These are phyloP conservation scores for Noccaea bulbosa DNA, from an alignment of 345 rosid genomes.

Conservation along the genomic window DNA sequence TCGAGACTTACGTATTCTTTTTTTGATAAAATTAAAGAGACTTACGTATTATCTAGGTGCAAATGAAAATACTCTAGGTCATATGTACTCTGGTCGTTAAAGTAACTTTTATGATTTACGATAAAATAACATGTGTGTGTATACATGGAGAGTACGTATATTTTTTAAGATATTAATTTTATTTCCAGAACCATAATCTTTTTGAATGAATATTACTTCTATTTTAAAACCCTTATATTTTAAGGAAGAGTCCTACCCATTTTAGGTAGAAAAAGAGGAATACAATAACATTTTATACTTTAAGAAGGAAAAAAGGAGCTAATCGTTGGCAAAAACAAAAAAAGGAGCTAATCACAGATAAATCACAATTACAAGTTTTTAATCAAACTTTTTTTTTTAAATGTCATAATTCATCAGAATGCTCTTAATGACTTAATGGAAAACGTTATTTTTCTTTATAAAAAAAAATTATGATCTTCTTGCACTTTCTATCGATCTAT, in stretches of 20 bases:
- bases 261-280: background rate
- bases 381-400: background rate
- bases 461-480: too few species aligned
- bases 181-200: background rate
- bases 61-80: background rate
- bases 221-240: background rate
- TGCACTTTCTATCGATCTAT: too few species aligned
- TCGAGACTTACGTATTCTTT: conserved; percentile 1
- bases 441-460: too few species aligned
- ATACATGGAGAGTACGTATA: background rate
- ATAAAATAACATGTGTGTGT: background rate
- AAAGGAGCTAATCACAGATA: background rate
- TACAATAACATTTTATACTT: background rate
- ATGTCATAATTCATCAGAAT: too few species aligned
- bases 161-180: background rate
- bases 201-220: background rate
- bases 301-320: background rate
- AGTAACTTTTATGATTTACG: background rate
- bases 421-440: too few species aligned
- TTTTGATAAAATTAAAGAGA: too few species aligned
- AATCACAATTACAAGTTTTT: background rate
- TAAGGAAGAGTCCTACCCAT: background rate
- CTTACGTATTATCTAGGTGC: background rate
- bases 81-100: conserved; percentile 8
- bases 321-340: too few species aligned